phyloP scores from a whole-genome alignment of 495 filamentous ascomycete species.

The Neurospora tetraspora region DNA sequence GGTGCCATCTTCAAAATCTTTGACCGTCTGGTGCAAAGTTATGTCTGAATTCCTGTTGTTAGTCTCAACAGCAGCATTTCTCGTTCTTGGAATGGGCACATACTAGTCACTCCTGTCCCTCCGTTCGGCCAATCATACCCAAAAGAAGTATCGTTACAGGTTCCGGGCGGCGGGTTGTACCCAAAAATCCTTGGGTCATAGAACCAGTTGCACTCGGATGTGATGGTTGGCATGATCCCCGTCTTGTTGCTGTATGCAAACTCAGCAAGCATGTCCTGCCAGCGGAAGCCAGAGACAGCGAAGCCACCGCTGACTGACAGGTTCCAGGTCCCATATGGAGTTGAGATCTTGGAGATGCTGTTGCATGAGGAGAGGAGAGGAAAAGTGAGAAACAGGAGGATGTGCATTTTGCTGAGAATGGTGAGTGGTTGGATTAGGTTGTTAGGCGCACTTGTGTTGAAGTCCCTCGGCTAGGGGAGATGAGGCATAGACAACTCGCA shows the following conservation, averaged over 20 bases:
- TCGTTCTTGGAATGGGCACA: not conserved
- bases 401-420: not conserved
- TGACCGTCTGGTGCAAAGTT: not conserved
- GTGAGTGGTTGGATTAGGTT: not conserved
- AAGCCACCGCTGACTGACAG: not conserved
- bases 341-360: not conserved
- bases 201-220: not conserved
- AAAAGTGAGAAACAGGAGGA: not conserved
- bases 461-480: not conserved
- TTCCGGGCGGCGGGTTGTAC: not conserved
- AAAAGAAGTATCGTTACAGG: not conserved
- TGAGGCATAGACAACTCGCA: not conserved
- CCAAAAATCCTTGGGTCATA: not conserved
- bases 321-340: not conserved
- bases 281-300: not conserved
- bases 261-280: not conserved
- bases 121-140: not conserved
- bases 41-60: not conserved
- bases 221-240: not conserved
- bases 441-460: too few species aligned
- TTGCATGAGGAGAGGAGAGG: not conserved
- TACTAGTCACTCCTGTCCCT: not conserved
- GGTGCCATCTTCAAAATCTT: not conserved
- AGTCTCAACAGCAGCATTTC: not conserved
- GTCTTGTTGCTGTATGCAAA: not conserved